Base-by-base conservation (phyloP, 2,329 filamentous ascomycete species). In the Beauveria caledonica region DNA sequence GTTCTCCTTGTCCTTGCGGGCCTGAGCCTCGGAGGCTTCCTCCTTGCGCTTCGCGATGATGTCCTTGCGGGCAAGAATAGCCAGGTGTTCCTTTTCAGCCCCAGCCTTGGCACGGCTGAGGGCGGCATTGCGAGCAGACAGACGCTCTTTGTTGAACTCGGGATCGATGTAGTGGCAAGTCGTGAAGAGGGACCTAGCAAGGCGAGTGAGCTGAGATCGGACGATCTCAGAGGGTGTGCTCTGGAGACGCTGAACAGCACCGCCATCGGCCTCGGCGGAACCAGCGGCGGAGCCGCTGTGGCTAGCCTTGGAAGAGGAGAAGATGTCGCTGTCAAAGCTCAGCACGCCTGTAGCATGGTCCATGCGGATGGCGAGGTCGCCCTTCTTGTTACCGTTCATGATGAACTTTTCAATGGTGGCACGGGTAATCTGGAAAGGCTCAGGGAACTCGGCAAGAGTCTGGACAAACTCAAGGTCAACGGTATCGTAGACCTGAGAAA, bases 331-430 rank as follows among this genome's bases (percentile, higher is more conserved):
- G 74, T 99, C 94, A 69, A 99, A 99, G 73, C 92, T 97, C 63
- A 99, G 85, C 54, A 97, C 90, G 63, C 94, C 92, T 58, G 92
- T 93, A 63, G 92, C 92, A 72, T 99, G 94, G 72, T 97, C 90
- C 76, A 97, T 91, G 63, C 94, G 92, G 68, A 99, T 95, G 58
- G 94, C 89, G 50, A 99, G 83, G 69, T 99, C 94, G 61, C 94
- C 94, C 85, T 99, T 99, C 86, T 99, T 99, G 84, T 96, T 97
- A 65, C 94, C 94, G 76, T 99, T 99, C 94, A 99, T 99, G 82
- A 99, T 97, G 82, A 99, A 99, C 80, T 97, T 99, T 81, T 99
- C 94, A 66, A 99, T 95, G 63, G 90, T 96, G 66, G 88, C 86
- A 58, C 89, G 87, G 64, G 85, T 89, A 66, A 97, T 92, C 77